These are phyloP conservation scores for Candida orba DNA, from an alignment of 805 yeast genomes.

Conservation along the genomic window DNA sequence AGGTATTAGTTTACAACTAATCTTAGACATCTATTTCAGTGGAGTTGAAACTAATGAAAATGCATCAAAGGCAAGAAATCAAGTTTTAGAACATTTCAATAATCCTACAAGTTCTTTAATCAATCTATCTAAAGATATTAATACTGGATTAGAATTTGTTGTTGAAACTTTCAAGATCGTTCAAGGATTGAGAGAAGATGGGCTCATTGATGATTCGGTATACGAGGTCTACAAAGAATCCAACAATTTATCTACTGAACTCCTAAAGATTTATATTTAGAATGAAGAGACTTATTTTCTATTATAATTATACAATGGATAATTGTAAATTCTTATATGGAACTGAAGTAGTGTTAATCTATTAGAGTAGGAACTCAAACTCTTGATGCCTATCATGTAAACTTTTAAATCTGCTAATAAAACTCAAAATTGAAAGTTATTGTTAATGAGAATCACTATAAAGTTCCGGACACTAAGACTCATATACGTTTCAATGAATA, in stretches of 20 bases:
- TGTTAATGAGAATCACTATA: too few species aligned
- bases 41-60: neutral
- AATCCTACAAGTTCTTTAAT: constrained; percentile 4
- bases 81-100: constrained; percentile 1
- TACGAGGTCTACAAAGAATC: constrained; percentile 3
- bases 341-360: too few species aligned
- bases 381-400: too few species aligned
- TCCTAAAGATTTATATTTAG: too few species aligned
- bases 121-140: constrained; percentile 4
- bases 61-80: neutral
- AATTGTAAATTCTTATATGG: too few species aligned
- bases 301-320: too few species aligned
- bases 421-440: too few species aligned
- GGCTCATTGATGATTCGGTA: constrained; percentile 1
- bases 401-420: too few species aligned
- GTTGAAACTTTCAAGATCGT: constrained; percentile 5
- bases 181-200: constrained; percentile 1
- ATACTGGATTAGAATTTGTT: constrained; percentile 7
- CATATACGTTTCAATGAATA: too few species aligned
- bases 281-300: too few species aligned
- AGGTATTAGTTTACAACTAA: constrained; percentile 50
- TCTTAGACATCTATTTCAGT: constrained; percentile 15
- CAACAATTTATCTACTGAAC: constrained; percentile 1
- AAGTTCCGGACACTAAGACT: too few species aligned
- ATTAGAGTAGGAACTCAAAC: too few species aligned